Percentiles rank a stretch among this genome's conserved stretches.
Conservation (phyloP, 2,329 filamentous ascomycete genomes). For the Colletotrichum melonis region DNA sequence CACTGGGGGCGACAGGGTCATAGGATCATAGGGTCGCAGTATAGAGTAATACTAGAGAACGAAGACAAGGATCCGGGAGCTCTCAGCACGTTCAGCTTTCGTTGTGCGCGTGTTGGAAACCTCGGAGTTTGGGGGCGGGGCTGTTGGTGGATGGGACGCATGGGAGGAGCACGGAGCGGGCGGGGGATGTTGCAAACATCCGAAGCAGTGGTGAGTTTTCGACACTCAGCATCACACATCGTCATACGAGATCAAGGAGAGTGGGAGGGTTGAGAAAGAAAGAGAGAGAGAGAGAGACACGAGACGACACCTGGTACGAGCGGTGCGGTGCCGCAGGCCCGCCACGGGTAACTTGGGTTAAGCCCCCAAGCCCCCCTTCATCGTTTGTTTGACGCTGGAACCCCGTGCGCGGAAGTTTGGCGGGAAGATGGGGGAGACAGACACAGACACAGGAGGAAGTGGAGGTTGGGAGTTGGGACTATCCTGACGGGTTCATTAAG, state of each 20-base stretch:
- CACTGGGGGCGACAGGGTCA: background rate
- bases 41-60: background rate
- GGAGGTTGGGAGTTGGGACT: no score
- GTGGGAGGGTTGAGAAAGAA: background rate
- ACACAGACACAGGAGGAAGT: no score
- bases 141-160: no score
- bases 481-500: no score
- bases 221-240: background rate
- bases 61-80: background rate
- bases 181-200: background rate
- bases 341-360: background rate
- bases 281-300: background rate
- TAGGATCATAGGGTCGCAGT: background rate
- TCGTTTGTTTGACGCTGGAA: slow-evolving; percentile 18
- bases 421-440: background rate
- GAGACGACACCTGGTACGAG: slow-evolving; percentile 14
- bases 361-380: background rate
- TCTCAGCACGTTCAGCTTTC: background rate
- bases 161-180: no score
- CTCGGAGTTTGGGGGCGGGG: background rate
- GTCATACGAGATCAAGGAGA: background rate
- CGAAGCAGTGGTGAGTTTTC: background rate
- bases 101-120: background rate
- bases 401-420: background rate
- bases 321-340: background rate